Evolutionary conservation across 495 filamentous ascomycete genomes (phyloP).

Genomic region (Annulohypoxylon nitens): DNA sequence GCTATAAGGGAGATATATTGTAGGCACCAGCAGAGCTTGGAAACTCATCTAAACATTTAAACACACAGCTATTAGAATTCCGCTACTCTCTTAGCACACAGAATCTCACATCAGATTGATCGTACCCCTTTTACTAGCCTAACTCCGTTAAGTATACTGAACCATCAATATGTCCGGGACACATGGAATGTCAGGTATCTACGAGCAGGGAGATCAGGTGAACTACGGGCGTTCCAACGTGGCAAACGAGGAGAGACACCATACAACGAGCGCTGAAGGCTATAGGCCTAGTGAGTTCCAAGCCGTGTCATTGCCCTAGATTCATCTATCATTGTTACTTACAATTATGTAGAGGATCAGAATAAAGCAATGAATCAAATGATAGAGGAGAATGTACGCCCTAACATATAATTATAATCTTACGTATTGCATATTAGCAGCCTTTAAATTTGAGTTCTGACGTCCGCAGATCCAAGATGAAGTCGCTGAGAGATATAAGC

Average conservation of each 20-base stretch:
- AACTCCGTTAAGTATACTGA: background rate
- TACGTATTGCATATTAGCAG: background rate
- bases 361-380: conserved; percentile 46
- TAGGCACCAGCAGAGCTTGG: background rate
- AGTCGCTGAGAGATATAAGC: conserved; percentile 45
- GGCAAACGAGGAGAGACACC: conserved; percentile 39
- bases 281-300: conserved; percentile 42
- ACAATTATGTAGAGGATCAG: conserved; percentile 42
- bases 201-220: conserved; percentile 38
- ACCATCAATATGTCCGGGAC: conserved; percentile 30
- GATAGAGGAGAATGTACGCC: conserved; percentile 44
- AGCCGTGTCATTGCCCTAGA: background rate
- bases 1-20: conserved; percentile 9
- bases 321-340: background rate
- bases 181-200: conserved; percentile 34
- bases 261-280: conserved; percentile 41
- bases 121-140: background rate
- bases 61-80: background rate
- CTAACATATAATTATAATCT: background rate
- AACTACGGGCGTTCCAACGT: conserved; percentile 42
- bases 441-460: background rate
- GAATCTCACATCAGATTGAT: background rate
- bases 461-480: conserved; percentile 35
- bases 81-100: background rate
- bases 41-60: background rate